phyloP scores from a whole-genome alignment of 2,329 filamentous ascomycete genomes.

The Monosporascus sp. region DNA sequence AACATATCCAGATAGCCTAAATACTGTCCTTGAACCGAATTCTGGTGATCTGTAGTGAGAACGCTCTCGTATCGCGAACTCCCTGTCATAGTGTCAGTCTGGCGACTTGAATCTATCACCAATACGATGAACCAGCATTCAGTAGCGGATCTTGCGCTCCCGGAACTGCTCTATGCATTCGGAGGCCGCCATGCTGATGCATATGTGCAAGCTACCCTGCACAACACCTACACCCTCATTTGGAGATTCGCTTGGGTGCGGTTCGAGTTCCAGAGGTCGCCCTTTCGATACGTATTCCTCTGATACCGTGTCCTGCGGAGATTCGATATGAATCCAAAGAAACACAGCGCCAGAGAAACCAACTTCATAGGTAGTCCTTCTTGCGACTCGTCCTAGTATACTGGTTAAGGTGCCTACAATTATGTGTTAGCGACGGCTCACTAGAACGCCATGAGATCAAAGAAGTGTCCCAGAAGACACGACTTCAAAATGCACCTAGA shows the following conservation, averaged over 20 bases:
- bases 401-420: slow-evolving; percentile 70
- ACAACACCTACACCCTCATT: slow-evolving; percentile 14
- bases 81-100: neutral
- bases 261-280: slow-evolving; percentile 13
- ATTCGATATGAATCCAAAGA: neutral
- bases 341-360: neutral
- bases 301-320: slow-evolving; percentile 1
- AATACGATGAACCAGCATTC: slow-evolving; percentile 5
- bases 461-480: neutral
- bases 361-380: slow-evolving; percentile 80
- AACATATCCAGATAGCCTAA: neutral
- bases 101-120: neutral
- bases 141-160: slow-evolving; percentile 4
- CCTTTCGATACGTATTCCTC: slow-evolving; percentile 15
- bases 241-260: slow-evolving; percentile 16
- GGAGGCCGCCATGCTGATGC: slow-evolving; percentile 7
- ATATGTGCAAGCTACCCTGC: slow-evolving; percentile 4
- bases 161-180: slow-evolving; percentile 11
- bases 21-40: neutral
- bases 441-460: neutral
- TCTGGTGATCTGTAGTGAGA: neutral
- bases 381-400: slow-evolving; percentile 91
- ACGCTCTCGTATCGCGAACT: neutral
- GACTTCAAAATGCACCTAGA: neutral
- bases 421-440: neutral